Base-by-base conservation (phyloP, 805 yeast species). In the Hanseniaspora taiwanica region DNA sequence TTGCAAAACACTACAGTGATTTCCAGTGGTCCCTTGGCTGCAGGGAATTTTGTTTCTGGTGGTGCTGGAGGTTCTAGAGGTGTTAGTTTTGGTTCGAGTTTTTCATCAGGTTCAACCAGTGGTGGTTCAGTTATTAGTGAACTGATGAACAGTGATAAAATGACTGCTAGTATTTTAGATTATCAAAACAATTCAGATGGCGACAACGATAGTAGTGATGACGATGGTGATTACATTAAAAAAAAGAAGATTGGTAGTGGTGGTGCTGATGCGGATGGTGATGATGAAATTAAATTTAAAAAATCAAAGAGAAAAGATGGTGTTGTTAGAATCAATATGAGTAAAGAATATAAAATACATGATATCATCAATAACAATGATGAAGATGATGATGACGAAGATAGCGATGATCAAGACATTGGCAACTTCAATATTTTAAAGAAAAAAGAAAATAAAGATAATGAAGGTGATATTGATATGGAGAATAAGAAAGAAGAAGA, bases 11-110 rank as follows among this genome's bases (percentile, higher is more conserved):
- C 87, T 0, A 81, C 76, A 48, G 62, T 81, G 27, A 78, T 81
- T 6, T 69, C 81, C 2, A 65, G 81, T 1, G 93, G 93, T 14
- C 85, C 89, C 0, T 62, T 82, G 41, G 74, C 87, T 6, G 68
- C 78, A 27, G 86, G 85, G 10, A 55, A 59, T 54, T 53, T 68
- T 44, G 48, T 48, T 19, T 53, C 52, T 35, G 53, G 50, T 10
- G 47, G 50, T 4, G 36, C 44, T 34, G 54, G 51, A 27, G 24
- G 42, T 20, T 46, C 51, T 46, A 50, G 53, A 41, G 57, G 55
- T 31, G 46, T 48, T 50, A 35, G 49, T 49, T 35, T 53, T 48
- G 35, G 42, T 44, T 8, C 53, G 46, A 32, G 51, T 50, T 4
- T 42, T 48, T 34, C 48, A 38, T 16, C 40, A 45, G n/a, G 43